Percentiles rank a stretch among this genome's conserved stretches.
Conservation (phyloP, 1,284 basidiomycete genomes). For the Ceratobasidium sp. region DNA sequence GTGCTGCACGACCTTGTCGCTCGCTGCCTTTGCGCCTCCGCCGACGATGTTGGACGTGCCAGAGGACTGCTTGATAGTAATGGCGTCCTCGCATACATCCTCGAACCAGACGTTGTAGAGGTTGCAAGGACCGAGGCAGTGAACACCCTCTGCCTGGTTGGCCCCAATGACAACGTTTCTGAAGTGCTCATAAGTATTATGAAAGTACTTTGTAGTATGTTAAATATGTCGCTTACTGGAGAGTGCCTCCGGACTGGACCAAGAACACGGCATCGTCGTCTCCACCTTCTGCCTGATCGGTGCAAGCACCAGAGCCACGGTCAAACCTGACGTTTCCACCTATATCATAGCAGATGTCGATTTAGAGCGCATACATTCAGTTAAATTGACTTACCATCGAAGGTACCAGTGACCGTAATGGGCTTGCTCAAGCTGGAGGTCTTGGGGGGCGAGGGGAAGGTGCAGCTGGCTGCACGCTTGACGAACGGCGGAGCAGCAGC, state of each 20-base stretch:
- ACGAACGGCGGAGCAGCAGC: too few relatives aligned
- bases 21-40: conserved; percentile 39
- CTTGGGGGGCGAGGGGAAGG: too few relatives aligned
- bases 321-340: not conserved
- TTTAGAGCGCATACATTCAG: too few relatives aligned
- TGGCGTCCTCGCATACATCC: conserved; percentile 47
- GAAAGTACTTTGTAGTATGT: not conserved
- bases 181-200: not conserved
- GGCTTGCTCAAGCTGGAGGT: too few relatives aligned
- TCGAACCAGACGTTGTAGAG: conserved; percentile 56
- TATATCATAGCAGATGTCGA: too few relatives aligned
- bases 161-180: conserved; percentile 62
- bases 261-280: not conserved
- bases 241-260: conserved; percentile 4
- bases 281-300: too few relatives aligned
- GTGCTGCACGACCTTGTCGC: conserved; percentile 45
- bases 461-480: too few relatives aligned
- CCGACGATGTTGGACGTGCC: conserved; percentile 32
- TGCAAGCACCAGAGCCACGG: too few relatives aligned
- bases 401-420: too few relatives aligned
- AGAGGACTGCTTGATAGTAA: conserved; percentile 44
- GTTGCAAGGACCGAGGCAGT: conserved; percentile 53
- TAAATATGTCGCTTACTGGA: not conserved
- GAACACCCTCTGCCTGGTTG: conserved; percentile 62
- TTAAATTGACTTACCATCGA: too few relatives aligned